Evolutionary conservation across 2,329 filamentous ascomycete genomes (phyloP).

Genomic region (Laburnicola sp.): DNA sequence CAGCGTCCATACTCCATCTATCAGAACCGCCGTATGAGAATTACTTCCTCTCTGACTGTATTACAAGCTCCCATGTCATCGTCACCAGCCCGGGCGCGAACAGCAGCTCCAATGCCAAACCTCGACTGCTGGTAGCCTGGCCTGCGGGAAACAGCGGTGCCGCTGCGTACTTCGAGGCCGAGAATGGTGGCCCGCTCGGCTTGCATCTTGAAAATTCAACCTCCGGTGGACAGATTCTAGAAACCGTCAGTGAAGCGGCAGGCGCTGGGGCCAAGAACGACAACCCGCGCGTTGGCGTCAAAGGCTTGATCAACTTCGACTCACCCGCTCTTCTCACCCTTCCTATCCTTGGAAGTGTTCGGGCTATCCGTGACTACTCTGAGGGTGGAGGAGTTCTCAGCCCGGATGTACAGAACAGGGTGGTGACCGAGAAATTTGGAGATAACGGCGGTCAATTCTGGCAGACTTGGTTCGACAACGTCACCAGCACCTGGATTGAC

Average conservation of each 20-base stretch:
- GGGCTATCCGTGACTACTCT: constrained; percentile 65
- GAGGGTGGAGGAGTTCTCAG: constrained; percentile 60
- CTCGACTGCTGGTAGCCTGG: constrained; percentile 64
- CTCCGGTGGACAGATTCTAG: constrained; percentile 48
- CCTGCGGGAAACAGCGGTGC: constrained; percentile 67
- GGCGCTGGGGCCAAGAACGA: constrained; percentile 15
- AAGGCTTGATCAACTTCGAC: constrained; percentile 60
- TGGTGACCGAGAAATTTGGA: constrained; percentile 47
- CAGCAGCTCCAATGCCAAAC: constrained; percentile 59
- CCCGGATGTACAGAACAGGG: constrained; percentile 59
- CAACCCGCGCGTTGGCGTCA: constrained; percentile 57
- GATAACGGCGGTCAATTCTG: constrained; percentile 54
- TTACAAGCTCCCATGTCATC: constrained; percentile 62
- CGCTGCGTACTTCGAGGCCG: constrained; percentile 59
- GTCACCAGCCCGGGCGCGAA: constrained; percentile 61
- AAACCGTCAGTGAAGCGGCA: constrained; percentile 48
- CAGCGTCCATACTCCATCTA: constrained; percentile 46
- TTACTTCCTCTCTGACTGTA: constrained; percentile 68
- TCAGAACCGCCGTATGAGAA: constrained; percentile 64
- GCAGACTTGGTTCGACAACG: constrained; percentile 64
- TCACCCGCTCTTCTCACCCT: constrained; percentile 59
- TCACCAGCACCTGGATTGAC: constrained; percentile 59
- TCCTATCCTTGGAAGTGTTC: constrained; percentile 63
- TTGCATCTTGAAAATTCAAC: constrained; percentile 59
- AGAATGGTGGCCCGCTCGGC: constrained; percentile 57